A percentile compares a stretch with the other conserved stretches of the same genome.
Evolutionary conservation across 176 grass and related monocot genomes (phyloP).

Genomic region (Leersia perrieri): DNA sequence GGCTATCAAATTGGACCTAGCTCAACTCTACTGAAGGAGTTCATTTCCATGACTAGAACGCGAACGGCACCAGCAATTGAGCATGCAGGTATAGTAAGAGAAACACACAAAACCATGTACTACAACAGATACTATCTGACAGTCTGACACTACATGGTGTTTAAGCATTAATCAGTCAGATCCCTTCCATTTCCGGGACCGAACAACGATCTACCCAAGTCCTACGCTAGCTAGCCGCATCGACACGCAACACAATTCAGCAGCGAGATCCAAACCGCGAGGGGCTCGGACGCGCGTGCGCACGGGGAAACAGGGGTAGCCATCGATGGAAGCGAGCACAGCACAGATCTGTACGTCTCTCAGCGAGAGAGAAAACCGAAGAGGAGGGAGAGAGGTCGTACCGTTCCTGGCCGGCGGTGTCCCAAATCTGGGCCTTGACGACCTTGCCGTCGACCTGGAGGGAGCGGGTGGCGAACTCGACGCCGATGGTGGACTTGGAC

Average conservation of each 20-base stretch:
- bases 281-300: neutral
- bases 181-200: neutral
- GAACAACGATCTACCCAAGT: neutral
- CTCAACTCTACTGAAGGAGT: neutral
- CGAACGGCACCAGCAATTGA: neutral
- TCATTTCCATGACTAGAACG: neutral
- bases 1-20: neutral
- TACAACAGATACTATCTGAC: neutral
- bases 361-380: too few species aligned
- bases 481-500: constrained; percentile 98
- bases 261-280: constrained; percentile 30
- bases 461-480: constrained; percentile 90
- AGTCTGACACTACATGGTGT: neutral
- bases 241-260: constrained; percentile 29
- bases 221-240: neutral
- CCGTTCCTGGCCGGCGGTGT: constrained; percentile 84
- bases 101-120: neutral
- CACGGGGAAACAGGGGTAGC: neutral
- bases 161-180: neutral
- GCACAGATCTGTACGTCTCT: neutral
- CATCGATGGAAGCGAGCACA: neutral
- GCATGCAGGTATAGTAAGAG: neutral
- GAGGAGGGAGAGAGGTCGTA: neutral
- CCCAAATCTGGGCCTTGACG: constrained; percentile 99
- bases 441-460: constrained; percentile 73